Percentiles rank a stretch among this genome's conserved stretches.
Conservation (phyloP, 495 filamentous ascomycete species). For the Friedmanniomyces simplex region DNA sequence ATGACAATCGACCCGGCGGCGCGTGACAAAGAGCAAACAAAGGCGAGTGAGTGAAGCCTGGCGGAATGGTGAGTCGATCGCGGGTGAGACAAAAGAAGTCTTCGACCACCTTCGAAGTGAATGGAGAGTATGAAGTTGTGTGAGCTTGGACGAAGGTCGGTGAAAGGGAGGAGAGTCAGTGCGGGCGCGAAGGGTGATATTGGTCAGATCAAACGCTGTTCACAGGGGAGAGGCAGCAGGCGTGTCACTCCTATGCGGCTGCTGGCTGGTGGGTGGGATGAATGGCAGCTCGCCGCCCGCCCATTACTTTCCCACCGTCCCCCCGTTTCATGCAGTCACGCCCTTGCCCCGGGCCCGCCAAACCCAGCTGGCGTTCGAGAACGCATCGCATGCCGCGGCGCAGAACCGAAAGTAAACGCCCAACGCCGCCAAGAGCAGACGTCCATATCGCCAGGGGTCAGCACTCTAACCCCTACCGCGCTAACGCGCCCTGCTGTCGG, state of each 20-base stretch:
- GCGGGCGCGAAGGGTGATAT: constrained; percentile 3
- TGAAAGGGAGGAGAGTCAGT: neutral
- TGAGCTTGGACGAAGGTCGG: neutral
- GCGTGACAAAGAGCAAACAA: constrained; percentile 7
- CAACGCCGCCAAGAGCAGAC: neutral
- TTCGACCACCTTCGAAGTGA: neutral
- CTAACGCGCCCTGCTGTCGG: neutral
- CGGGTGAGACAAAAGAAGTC: neutral
- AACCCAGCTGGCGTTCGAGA: neutral
- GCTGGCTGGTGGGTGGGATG: neutral
- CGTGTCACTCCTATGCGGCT: neutral
- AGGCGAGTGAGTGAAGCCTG: neutral
- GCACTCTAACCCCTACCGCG: neutral
- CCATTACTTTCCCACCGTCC: neutral
- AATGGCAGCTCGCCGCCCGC: neutral
- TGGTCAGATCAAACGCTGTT: neutral
- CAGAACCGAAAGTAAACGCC: neutral
- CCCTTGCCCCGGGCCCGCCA: neutral
- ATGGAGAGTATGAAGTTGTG: neutral
- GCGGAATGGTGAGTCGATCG: neutral
- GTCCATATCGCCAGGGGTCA: neutral
- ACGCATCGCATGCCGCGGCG: neutral
- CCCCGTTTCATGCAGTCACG: neutral
- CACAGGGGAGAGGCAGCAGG: neutral
- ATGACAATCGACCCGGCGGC: constrained; percentile 8